These are phyloP conservation scores for Polytolypa hystricis DNA, from an alignment of 2,329 filamentous ascomycete genomes.

Conservation along the genomic window DNA sequence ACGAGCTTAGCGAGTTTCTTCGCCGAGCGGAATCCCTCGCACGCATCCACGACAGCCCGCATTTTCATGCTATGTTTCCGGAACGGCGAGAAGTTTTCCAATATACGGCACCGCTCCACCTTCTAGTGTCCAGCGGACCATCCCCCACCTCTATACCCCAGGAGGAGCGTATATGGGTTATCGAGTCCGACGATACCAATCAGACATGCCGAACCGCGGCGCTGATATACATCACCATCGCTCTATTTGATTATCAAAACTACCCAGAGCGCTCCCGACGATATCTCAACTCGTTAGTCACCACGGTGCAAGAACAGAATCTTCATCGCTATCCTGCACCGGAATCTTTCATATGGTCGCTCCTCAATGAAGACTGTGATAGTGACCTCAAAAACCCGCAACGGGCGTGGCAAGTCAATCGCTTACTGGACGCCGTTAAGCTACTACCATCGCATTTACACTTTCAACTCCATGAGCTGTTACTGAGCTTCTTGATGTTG, in stretches of 20 bases:
- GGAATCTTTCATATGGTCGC: conserved; percentile 31
- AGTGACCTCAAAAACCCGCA: conserved; percentile 25
- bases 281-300: conserved; percentile 21
- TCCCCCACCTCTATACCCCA: conserved; percentile 27
- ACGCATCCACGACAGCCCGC: conserved; percentile 17
- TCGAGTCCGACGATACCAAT: conserved; percentile 22
- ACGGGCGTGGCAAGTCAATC: conserved; percentile 28
- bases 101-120: conserved; percentile 28
- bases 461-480: conserved; percentile 30
- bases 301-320: conserved; percentile 19
- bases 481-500: conserved; percentile 28
- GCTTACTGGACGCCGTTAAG: conserved; percentile 26
- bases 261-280: conserved; percentile 21
- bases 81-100: conserved; percentile 23
- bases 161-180: conserved; percentile 26
- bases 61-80: conserved; percentile 20
- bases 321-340: conserved; percentile 26
- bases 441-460: conserved; percentile 26
- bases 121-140: conserved; percentile 31
- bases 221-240: conserved; percentile 29
- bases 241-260: conserved; percentile 25
- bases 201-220: conserved; percentile 27
- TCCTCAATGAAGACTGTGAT: conserved; percentile 27
- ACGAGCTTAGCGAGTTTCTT: conserved; percentile 26
- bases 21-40: conserved; percentile 26